A percentile compares a stretch with the other conserved stretches of the same genome.
Evolutionary conservation across 129 eudicot species (phyloP).

Genomic region (Centrapalus pauciflorus): DNA sequence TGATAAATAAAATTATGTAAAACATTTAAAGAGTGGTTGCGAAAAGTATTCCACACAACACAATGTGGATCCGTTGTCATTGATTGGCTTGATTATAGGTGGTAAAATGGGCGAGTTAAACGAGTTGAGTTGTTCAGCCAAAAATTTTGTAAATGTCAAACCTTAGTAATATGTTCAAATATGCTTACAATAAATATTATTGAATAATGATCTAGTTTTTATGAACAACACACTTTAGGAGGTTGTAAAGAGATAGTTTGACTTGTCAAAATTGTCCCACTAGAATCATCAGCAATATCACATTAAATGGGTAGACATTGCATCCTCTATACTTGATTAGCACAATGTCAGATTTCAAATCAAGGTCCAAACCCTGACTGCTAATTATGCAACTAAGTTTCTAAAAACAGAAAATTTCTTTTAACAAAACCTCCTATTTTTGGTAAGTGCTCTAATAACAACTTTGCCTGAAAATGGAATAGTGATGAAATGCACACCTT

Average conservation of each 20-base stretch:
- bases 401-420: too few species aligned
- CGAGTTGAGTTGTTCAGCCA: background rate
- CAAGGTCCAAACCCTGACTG: too few species aligned
- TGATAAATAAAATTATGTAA: background rate
- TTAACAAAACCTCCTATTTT: too few species aligned
- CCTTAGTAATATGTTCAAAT: background rate
- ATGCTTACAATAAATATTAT: background rate
- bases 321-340: too few species aligned
- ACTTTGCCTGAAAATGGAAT: background rate
- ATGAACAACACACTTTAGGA: too few species aligned
- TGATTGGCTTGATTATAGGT: too few species aligned
- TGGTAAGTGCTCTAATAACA: too few species aligned
- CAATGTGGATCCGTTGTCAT: too few species aligned
- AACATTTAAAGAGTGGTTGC: background rate
- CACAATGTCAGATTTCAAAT: too few species aligned
- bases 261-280: background rate
- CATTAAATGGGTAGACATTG: background rate
- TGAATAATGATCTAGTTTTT: background rate
- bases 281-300: background rate
- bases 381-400: too few species aligned
- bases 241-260: background rate
- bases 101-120: too few species aligned
- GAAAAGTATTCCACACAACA: too few species aligned
- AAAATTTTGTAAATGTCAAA: background rate
- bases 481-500: constrained; percentile 51